Evolutionary conservation across 345 rosid genomes (phyloP).

Genomic region (Lepidium africanum): DNA sequence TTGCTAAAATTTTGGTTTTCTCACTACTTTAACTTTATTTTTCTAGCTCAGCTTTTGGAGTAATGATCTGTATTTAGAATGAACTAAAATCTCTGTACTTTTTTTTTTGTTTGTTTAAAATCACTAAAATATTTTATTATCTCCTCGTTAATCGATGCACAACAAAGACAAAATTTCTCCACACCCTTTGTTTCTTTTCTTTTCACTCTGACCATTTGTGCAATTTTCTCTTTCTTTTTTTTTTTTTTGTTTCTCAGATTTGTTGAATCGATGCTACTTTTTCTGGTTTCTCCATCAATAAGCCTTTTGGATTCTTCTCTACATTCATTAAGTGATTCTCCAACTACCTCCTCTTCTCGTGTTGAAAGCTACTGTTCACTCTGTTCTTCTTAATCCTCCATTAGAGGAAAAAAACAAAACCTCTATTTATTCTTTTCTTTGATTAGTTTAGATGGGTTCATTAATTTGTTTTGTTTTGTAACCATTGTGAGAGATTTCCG

Average conservation of each 20-base stretch:
- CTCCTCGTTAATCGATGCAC: slow-evolving; percentile 27
- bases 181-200: background rate
- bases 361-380: slow-evolving; percentile 25
- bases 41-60: slow-evolving; percentile 21
- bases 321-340: slow-evolving; percentile 2
- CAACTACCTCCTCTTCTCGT: slow-evolving; percentile 19
- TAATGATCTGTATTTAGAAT: slow-evolving; percentile 20
- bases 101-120: background rate
- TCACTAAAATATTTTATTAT: background rate
- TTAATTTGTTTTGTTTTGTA: background rate
- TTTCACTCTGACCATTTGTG: background rate
- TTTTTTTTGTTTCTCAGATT: background rate
- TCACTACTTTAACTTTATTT: slow-evolving; percentile 7
- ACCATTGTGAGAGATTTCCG: slow-evolving; percentile 14
- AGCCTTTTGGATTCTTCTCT: slow-evolving; percentile 13
- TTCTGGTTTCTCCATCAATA: slow-evolving; percentile 24
- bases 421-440: background rate
- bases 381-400: slow-evolving; percentile 13
- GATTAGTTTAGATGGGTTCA: background rate
- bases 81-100: slow-evolving; percentile 21
- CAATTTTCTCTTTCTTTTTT: background rate
- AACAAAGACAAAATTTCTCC: slow-evolving; percentile 5
- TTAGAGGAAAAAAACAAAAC: background rate
- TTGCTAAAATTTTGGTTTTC: slow-evolving; percentile 2
- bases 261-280: slow-evolving; percentile 18